Evolutionary conservation across 306 rosid species (phyloP).

Genomic region (Glycine latifolia): DNA sequence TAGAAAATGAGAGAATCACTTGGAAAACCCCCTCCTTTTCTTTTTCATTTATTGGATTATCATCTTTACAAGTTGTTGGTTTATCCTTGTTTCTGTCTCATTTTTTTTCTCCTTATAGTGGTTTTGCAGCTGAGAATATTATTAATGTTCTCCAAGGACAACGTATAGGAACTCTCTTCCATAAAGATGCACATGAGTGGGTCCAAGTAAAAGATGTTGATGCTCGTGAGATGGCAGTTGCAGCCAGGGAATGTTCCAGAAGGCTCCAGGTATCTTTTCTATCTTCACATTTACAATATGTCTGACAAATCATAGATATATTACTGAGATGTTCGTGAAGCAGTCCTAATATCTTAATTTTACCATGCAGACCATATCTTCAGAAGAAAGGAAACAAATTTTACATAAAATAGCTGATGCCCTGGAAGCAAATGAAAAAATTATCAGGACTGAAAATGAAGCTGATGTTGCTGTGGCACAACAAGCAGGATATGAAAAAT

Average conservation of each 20-base stretch:
- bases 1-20: neutral
- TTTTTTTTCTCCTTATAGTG: conserved; percentile 56
- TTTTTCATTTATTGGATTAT: conserved; percentile 35
- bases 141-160: conserved; percentile 91
- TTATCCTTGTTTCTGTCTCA: conserved; percentile 38
- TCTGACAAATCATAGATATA: conserved; percentile 22
- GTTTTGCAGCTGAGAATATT: conserved; percentile 77
- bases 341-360: conserved; percentile 37
- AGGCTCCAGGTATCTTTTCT: conserved; percentile 76
- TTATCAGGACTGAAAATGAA: conserved; percentile 80
- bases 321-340: conserved; percentile 23
- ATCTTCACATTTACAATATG: conserved; percentile 18
- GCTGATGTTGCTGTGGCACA: conserved; percentile 83
- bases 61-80: conserved; percentile 28
- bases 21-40: neutral
- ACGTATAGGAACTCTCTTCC: conserved; percentile 90
- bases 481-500: conserved; percentile 81
- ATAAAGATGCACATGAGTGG: conserved; percentile 90
- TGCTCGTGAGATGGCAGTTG: conserved; percentile 93
- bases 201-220: conserved; percentile 68
- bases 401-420: conserved; percentile 91
- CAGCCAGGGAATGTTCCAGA: conserved; percentile 98
- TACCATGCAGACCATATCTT: conserved; percentile 70
- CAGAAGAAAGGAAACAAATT: conserved; percentile 81
- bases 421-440: conserved; percentile 71